Conservation (phyloP, 1,284 basidiomycete genomes). For the Papiliotrema fonsecae region DNA sequence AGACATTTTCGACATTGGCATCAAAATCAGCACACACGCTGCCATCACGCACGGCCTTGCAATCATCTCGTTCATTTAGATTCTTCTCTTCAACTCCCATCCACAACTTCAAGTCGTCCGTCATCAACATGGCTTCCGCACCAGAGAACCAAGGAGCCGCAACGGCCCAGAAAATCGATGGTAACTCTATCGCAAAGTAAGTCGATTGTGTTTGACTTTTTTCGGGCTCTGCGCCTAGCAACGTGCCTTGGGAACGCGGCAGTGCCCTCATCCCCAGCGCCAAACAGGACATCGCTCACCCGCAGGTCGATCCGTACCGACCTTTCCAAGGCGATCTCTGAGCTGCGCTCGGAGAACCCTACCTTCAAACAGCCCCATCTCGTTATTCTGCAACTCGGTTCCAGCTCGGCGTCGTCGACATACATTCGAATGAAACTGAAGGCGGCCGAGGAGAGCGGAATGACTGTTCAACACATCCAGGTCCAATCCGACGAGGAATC, state of each 20-base stretch:
- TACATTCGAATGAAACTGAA: conserved; percentile 99
- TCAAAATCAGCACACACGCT: not conserved
- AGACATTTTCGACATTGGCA: not conserved
- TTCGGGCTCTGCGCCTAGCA: too few relatives aligned
- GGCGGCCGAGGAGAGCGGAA: conserved; percentile 91
- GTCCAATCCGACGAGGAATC: conserved; percentile 64
- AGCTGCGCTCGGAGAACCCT: conserved; percentile 59
- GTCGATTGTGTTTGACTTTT: too few relatives aligned
- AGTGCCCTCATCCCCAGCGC: not conserved
- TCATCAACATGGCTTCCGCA: not conserved
- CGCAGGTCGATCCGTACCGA: conserved; percentile 72
- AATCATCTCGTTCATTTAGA: not conserved
- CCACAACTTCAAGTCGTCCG: not conserved
- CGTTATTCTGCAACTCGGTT: conserved; percentile 90
- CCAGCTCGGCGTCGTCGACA: conserved; percentile 78
- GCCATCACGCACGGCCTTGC: too few relatives aligned
- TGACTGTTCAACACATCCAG: conserved; percentile 76
- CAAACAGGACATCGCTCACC: not conserved
- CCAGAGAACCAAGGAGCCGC: conserved; percentile 29
- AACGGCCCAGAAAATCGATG: conserved; percentile 79
- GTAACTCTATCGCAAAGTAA: conserved; percentile 81
- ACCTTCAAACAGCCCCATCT: conserved; percentile 80
- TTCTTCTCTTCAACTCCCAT: not conserved
- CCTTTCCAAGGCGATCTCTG: conserved; percentile 62
- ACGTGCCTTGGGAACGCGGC: too few relatives aligned